These are phyloP conservation scores for Phialophora expanda DNA, from an alignment of 2,329 filamentous ascomycete species.

Conservation along the genomic window DNA sequence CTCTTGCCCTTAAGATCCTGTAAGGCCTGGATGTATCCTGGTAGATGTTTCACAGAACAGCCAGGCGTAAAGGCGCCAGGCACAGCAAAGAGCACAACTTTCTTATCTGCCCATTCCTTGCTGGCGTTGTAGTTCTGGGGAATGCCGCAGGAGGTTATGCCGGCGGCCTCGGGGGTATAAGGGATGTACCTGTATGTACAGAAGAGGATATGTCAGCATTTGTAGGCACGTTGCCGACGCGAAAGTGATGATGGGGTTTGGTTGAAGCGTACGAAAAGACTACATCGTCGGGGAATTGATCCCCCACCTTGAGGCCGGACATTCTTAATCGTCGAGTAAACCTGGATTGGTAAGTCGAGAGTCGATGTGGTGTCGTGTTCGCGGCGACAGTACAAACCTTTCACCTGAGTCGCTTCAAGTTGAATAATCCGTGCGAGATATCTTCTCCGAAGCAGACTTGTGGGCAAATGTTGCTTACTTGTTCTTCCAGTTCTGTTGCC, in stretches of 20 bases:
- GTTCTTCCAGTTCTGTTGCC: neutral
- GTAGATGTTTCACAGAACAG: constrained; percentile 80
- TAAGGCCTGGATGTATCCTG: constrained; percentile 76
- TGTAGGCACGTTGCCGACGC: neutral
- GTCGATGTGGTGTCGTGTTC: neutral
- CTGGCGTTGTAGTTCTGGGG: constrained; percentile 79
- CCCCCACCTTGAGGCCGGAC: constrained; percentile 77
- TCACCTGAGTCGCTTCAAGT: neutral
- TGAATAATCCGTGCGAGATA: neutral
- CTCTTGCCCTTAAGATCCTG: constrained; percentile 76
- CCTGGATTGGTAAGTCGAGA: neutral
- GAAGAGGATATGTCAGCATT: constrained; percentile 24
- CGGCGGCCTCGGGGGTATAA: constrained; percentile 70
- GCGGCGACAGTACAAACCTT: neutral
- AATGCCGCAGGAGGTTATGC: constrained; percentile 76
- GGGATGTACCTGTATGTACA: constrained; percentile 69
- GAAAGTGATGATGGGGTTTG: constrained; percentile 7
- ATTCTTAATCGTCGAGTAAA: constrained; percentile 44
- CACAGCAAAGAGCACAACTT: constrained; percentile 71
- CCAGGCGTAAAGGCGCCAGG: constrained; percentile 85
- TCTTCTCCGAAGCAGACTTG: neutral
- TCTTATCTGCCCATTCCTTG: constrained; percentile 74
- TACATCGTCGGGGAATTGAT: constrained; percentile 80
- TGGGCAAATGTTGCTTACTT: neutral
- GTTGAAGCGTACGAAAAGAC: constrained; percentile 67